Evolutionary conservation across 2,329 filamentous ascomycete genomes (phyloP).

Genomic region (Macrophomina phaseolina): DNA sequence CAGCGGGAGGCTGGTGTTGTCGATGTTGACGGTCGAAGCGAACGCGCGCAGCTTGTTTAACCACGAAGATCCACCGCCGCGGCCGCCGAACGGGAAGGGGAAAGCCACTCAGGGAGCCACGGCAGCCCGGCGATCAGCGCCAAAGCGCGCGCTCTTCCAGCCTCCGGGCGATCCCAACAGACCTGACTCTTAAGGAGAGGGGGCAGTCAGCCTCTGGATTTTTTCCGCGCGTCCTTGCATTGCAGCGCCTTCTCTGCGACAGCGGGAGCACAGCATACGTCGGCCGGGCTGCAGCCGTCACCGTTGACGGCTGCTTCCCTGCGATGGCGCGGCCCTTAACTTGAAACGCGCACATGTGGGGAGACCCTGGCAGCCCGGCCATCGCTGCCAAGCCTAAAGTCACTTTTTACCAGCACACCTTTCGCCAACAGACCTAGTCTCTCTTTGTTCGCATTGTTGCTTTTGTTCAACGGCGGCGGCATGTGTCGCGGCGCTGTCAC

Average conservation of each 20-base stretch:
- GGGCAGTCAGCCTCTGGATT: conserved; percentile 8
- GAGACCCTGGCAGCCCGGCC: conserved; percentile 18
- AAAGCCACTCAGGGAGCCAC: conserved; percentile 20
- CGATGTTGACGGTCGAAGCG: conserved; percentile 22
- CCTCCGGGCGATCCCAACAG: conserved; percentile 13
- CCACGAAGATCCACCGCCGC: conserved; percentile 17
- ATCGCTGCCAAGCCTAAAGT: conserved; percentile 14
- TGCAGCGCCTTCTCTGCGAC: neutral
- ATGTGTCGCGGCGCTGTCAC: neutral
- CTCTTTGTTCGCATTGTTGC: neutral
- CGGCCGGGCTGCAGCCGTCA: conserved; percentile 7
- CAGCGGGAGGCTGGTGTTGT: conserved; percentile 13
- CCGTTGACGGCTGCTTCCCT: conserved; percentile 14
- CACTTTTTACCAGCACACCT: neutral
- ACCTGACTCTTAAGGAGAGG: conserved; percentile 21
- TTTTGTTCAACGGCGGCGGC: conserved; percentile 8
- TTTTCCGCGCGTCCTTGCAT: conserved; percentile 19
- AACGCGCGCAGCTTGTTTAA: conserved; percentile 27
- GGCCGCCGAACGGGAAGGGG: conserved; percentile 22
- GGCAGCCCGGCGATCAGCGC: conserved; percentile 24
- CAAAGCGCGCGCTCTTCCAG: conserved; percentile 20
- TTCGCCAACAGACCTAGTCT: neutral
- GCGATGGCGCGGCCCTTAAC: conserved; percentile 19
- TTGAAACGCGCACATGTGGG: conserved; percentile 17
- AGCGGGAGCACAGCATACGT: conserved; percentile 6